Base-by-base conservation (phyloP, 495 filamentous ascomycete species). In the Daldinia grandis region DNA sequence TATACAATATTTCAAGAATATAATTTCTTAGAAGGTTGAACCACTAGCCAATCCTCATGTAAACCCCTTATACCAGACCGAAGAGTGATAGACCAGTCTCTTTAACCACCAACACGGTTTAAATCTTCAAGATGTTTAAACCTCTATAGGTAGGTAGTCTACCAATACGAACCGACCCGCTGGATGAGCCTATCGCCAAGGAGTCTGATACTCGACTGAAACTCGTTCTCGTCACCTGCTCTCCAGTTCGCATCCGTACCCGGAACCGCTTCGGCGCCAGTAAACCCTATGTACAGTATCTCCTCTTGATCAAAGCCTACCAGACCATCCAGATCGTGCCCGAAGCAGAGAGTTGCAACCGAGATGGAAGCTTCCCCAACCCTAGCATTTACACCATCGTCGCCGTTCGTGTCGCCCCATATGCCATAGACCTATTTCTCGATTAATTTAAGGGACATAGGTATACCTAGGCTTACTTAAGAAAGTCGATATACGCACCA, bases 351-450 rank as follows among this genome's bases (percentile, higher is more conserved):
- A 24, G 82, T 81, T 0, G 84, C 87, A 24, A 89, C 68, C 0
- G 86, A 79, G 12, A 89, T 79, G 24, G 83, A 83, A 1, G 85
- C 83, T 65, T 90, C 86, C 9, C 87, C 86, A 1, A 86, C 83
- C 2, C 81, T 67, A 28, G 80, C 69, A 24, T 77, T 66, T 66
- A 73, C 37, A 24, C 78, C 80, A 50, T 80, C 78, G 21, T 76
- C 83, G 24, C 86, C 88, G 65, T 90, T 90, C 0, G 76, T 82
- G 72, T 91, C 88, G 12, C 86, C 89, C 89, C 87, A 90, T 47
- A 91, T 76, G 9, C 85, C 87, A 64, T 89, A 90, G 28, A 88
- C 74, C 80, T 87, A 24, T 5, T 12, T 4, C 19, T 12, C 42
- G 1, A 6, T 47, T 9, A 24, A 21, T 4, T 47, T 47, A 10